These are phyloP conservation scores for Venturia nashicola DNA, from an alignment of 2,329 filamentous ascomycete genomes.

Conservation along the genomic window DNA sequence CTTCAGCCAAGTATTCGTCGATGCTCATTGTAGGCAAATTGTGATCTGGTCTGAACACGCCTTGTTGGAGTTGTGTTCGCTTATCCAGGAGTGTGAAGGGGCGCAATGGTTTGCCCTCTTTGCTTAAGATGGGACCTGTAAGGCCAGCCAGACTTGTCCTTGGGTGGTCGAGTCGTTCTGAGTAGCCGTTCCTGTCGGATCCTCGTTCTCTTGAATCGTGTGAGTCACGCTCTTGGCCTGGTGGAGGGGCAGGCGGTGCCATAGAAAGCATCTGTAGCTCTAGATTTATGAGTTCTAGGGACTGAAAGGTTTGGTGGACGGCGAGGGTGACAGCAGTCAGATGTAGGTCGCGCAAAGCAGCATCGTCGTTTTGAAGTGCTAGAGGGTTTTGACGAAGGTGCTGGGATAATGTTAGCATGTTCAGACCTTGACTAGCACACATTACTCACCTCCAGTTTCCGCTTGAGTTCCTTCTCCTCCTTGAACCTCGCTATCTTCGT, in stretches of 20 bases:
- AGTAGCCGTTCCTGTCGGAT: conserved; percentile 41
- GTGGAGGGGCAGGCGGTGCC: conserved; percentile 45
- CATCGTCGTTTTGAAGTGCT: conserved; percentile 64
- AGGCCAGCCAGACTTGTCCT: conserved; percentile 34
- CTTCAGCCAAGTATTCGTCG: conserved; percentile 93
- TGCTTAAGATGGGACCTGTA: conserved; percentile 60
- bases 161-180: conserved; percentile 61
- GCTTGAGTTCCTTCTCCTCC: conserved; percentile 73
- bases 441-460: conserved; percentile 56
- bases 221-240: conserved; percentile 33
- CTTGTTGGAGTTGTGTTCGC: conserved; percentile 61
- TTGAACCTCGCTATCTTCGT: conserved; percentile 78
- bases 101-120: conserved; percentile 71
- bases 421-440: conserved; percentile 7
- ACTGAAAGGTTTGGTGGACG: conserved; percentile 70
- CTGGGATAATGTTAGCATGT: conserved; percentile 24
- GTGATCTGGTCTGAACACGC: conserved; percentile 83
- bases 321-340: conserved; percentile 62
- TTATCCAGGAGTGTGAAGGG: conserved; percentile 79
- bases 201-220: conserved; percentile 18
- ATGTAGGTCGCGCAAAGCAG: conserved; percentile 66
- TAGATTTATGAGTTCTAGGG: conserved; percentile 74
- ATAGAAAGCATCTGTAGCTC: conserved; percentile 73
- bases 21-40: conserved; percentile 96
- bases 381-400: conserved; percentile 48